Evolutionary conservation across 1,284 basidiomycete species (phyloP).

Genomic region (Boletus smithii): DNA sequence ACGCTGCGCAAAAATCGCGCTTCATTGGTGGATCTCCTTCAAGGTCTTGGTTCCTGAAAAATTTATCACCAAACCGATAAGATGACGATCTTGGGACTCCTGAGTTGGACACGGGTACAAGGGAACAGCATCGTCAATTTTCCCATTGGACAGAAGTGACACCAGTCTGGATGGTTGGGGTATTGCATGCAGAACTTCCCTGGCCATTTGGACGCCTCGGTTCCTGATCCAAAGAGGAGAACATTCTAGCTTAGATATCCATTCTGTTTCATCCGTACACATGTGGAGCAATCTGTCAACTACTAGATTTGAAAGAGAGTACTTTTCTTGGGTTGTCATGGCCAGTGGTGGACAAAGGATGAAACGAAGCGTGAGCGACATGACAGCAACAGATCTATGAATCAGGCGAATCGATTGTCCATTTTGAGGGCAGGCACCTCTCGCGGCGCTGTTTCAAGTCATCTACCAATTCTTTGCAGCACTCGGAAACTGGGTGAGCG

Average conservation of each 20-base stretch:
- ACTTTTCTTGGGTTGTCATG: neutral
- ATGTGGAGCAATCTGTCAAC: neutral
- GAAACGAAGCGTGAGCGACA: neutral
- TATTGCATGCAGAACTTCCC: neutral
- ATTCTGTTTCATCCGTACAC: neutral
- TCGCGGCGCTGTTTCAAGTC: neutral
- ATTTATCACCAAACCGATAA: slow-evolving; percentile 1
- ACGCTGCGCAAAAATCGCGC: slow-evolving; percentile 6
- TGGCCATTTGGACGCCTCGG: neutral
- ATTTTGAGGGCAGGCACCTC: too few relatives aligned
- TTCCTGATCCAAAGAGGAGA: neutral
- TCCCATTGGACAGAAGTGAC: slow-evolving; percentile 14
- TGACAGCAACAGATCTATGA: neutral
- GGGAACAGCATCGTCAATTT: slow-evolving; percentile 4
- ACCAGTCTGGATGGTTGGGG: neutral
- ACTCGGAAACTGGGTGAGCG: neutral
- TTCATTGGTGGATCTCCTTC: neutral
- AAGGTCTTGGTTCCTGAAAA: neutral
- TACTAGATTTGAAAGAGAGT: neutral
- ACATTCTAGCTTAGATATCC: neutral
- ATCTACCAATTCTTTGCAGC: neutral
- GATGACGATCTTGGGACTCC: neutral
- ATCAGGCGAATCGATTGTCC: neutral
- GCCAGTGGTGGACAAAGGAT: neutral
- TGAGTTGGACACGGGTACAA: neutral